Evolutionary conservation across 2,329 filamentous ascomycete species (phyloP).

Genomic region (Corinectria fuckeliana): DNA sequence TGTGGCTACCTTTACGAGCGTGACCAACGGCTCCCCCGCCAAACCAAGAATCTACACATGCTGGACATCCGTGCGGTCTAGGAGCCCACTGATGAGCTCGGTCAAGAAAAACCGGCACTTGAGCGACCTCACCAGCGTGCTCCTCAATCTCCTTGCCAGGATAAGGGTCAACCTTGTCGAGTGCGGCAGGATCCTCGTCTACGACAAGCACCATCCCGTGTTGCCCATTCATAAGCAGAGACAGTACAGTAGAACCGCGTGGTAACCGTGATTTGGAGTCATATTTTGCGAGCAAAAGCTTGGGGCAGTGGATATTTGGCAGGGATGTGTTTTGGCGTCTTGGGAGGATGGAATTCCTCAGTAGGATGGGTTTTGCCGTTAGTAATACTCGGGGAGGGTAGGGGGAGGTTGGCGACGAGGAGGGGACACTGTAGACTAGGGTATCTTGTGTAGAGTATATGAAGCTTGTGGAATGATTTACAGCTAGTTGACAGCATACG

Average conservation of each 20-base stretch:
- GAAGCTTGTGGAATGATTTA: slow-evolving; percentile 7
- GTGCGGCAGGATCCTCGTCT: neutral
- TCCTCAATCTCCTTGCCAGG: slow-evolving; percentile 18
- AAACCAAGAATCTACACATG: slow-evolving; percentile 50
- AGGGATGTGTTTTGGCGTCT: slow-evolving; percentile 38
- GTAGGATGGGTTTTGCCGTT: slow-evolving; percentile 32
- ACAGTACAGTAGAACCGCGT: slow-evolving; percentile 17
- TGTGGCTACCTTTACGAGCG: slow-evolving; percentile 90
- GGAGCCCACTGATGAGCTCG: slow-evolving; percentile 29
- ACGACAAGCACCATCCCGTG: slow-evolving; percentile 8
- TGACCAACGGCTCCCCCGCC: slow-evolving; percentile 76
- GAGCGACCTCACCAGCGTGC: slow-evolving; percentile 7
- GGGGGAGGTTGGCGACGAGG: slow-evolving; percentile 1
- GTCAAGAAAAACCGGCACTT: slow-evolving; percentile 22
- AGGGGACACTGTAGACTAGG: slow-evolving; percentile 18
- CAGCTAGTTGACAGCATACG: neutral
- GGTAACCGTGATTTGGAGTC: slow-evolving; percentile 32
- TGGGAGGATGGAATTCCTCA: slow-evolving; percentile 36
- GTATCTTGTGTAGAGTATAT: slow-evolving; percentile 28
- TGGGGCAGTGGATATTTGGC: slow-evolving; percentile 31
- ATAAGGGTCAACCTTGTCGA: slow-evolving; percentile 8
- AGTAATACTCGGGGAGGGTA: slow-evolving; percentile 32
- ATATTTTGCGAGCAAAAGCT: slow-evolving; percentile 39
- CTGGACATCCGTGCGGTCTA: slow-evolving; percentile 43
- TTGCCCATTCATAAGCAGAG: slow-evolving; percentile 9